Conservation (phyloP, 2,329 filamentous ascomycete species). For the Chrysosporium keratinophilum region DNA sequence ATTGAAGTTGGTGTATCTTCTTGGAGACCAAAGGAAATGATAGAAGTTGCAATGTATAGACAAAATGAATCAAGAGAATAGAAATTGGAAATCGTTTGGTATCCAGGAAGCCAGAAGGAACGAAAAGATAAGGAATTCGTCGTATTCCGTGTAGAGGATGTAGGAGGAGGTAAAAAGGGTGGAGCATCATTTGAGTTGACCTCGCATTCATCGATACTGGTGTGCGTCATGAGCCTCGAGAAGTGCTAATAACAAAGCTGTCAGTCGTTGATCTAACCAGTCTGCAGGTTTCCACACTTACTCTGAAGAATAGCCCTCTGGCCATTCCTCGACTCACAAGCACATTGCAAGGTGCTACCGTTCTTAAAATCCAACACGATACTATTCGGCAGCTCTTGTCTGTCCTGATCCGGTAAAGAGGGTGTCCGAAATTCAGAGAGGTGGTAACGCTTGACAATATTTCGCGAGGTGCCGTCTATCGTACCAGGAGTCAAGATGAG, state of each 20-base stretch:
- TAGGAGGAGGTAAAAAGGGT: not conserved
- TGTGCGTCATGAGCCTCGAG: conserved; percentile 32
- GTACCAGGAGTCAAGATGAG: conserved; percentile 66
- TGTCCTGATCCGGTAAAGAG: conserved; percentile 76
- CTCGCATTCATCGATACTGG: not conserved
- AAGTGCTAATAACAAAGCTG: conserved; percentile 26
- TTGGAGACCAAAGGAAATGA: not conserved
- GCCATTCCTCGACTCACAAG: conserved; percentile 47
- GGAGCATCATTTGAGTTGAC: not conserved
- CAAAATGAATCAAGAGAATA: conserved; percentile 4
- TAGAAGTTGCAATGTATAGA: conserved; percentile 3
- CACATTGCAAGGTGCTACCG: conserved; percentile 53
- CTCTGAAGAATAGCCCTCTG: conserved; percentile 44
- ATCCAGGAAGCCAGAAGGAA: conserved; percentile 4
- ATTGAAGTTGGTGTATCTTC: conserved; percentile 2
- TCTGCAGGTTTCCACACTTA: conserved; percentile 26
- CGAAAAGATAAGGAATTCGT: conserved; percentile 5
- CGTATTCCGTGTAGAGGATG: not conserved
- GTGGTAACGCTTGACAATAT: conserved; percentile 66
- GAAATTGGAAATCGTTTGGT: not conserved
- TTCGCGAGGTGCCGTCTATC: conserved; percentile 49
- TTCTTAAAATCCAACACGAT: conserved; percentile 54
- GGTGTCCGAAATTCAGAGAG: conserved; percentile 72
- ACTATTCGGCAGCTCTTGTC: conserved; percentile 87
- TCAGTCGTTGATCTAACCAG: not conserved